Evolutionary conservation across 306 rosid species (phyloP), one percentile per base, ranked within the genome.

Genomic region (Trichosanthes cucumerina): DNA sequence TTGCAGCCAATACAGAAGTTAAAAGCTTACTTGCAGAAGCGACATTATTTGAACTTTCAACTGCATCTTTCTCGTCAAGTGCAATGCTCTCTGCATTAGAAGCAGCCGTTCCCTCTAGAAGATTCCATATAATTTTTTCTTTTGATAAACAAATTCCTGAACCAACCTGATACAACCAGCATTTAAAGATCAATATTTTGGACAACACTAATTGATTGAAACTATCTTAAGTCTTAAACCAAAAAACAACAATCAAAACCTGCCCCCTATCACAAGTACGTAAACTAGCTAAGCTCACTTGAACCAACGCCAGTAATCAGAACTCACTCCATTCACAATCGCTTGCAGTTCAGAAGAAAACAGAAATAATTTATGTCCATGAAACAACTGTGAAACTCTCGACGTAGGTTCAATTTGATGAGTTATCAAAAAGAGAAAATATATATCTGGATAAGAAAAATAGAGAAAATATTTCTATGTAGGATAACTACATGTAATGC

Each of bases 61-160:
- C 65, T 43, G 85, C 75, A 4, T 87, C 91, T 36, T 85, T 86
- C 71, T 86, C 91, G 50, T 86, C 93, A 43, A 81, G 90, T 34
- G 38, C 90, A 44, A 80, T 54, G 69, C 79, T 78, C 76, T 78
- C 92, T 7, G 46, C 69, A 23, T 81, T 58, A 79, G 97, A 82
- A 75, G 91, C 96, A 41, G 85, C 85, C 69, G 97, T 92, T 34
- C 93, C 99, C 84, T 91, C 96, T 43, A 95, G 85, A 60, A 92
- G 83, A 88, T 58, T 79, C 60, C 9, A 86, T 50, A 88, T 85
- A 74, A 92, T 82, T 76, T 85, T 86, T 73, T 79, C 81, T 88
- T 88, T 92, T 28, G 96, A 83, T 79, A 95, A 80, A 81, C 86
- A 36, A 76, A 65, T 82, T 84, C 91, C 93, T 79, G 89, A 81